A percentile compares a stretch with the other conserved stretches of the same genome.
Conservation (phyloP, 2,329 filamentous ascomycete species). For the Venturia pyrina region DNA sequence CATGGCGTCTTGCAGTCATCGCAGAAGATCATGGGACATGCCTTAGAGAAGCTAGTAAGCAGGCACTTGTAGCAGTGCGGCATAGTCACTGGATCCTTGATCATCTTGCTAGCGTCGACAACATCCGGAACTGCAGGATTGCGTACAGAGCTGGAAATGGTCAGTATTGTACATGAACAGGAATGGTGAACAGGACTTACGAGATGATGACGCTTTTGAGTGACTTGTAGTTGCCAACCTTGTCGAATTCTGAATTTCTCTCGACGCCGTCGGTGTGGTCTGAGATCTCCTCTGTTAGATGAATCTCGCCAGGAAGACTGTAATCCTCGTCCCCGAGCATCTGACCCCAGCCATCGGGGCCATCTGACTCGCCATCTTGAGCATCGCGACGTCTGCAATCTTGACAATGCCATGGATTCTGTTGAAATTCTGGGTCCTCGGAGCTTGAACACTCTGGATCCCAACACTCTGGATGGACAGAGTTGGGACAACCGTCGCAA, state of each 20-base stretch:
- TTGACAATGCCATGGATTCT: slow-evolving; percentile 10
- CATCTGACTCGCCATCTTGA: neutral
- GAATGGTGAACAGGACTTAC: neutral
- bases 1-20: slow-evolving; percentile 73
- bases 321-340: neutral
- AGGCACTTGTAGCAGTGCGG: slow-evolving; percentile 31
- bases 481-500: slow-evolving; percentile 83
- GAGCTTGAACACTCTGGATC: slow-evolving; percentile 52
- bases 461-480: slow-evolving; percentile 83
- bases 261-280: neutral
- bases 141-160: slow-evolving; percentile 25
- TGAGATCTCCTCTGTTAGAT: neutral
- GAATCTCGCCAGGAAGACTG: neutral
- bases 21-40: slow-evolving; percentile 66
- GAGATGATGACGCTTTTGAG: neutral
- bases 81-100: slow-evolving; percentile 64
- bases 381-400: slow-evolving; percentile 7
- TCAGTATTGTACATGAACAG: slow-evolving; percentile 19
- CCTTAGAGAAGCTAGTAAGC: slow-evolving; percentile 33
- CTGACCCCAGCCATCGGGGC: neutral
- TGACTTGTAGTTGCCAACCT: neutral
- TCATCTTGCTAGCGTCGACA: slow-evolving; percentile 37
- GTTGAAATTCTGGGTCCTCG: slow-evolving; percentile 5
- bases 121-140: slow-evolving; percentile 46
- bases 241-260: neutral